Evolutionary conservation across 1,284 basidiomycete species (phyloP).

Genomic region (Ceratobasidium sp.): DNA sequence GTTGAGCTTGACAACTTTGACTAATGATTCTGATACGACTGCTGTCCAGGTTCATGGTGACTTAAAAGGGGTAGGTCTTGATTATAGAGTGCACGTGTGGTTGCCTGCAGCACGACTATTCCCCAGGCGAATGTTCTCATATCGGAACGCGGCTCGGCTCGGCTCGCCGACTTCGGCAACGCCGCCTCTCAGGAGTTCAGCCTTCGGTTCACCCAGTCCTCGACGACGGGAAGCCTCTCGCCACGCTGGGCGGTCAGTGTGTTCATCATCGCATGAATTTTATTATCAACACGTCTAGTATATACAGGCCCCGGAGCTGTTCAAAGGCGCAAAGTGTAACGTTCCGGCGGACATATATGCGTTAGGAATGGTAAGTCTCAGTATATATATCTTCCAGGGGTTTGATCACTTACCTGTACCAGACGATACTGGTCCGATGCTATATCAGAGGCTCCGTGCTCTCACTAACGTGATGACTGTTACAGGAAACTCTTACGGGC

Average conservation of each 20-base stretch:
- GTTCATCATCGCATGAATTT: too few relatives aligned
- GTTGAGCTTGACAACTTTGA: neutral
- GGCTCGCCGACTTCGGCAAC: neutral
- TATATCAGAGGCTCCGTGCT: neutral
- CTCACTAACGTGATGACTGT: neutral
- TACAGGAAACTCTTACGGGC: neutral
- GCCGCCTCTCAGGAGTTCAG: neutral
- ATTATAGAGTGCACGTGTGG: too few relatives aligned
- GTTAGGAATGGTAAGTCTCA: neutral
- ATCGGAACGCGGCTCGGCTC: neutral
- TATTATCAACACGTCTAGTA: too few relatives aligned
- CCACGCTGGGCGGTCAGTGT: neutral
- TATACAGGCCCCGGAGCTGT: constrained; percentile 3
- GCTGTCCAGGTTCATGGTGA: constrained; percentile 24
- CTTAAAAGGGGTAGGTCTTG: constrained; percentile 20
- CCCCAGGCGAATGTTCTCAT: neutral
- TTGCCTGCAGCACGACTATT: neutral
- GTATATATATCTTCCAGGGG: too few relatives aligned
- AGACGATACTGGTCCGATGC: neutral
- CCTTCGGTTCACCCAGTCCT: neutral
- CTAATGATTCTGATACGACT: neutral
- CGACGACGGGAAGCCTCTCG: neutral
- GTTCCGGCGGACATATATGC: neutral
- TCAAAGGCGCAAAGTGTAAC: neutral
- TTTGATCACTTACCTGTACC: neutral